phyloP scores from a whole-genome alignment of 345 rosid species.

The Triadica sebifera region DNA sequence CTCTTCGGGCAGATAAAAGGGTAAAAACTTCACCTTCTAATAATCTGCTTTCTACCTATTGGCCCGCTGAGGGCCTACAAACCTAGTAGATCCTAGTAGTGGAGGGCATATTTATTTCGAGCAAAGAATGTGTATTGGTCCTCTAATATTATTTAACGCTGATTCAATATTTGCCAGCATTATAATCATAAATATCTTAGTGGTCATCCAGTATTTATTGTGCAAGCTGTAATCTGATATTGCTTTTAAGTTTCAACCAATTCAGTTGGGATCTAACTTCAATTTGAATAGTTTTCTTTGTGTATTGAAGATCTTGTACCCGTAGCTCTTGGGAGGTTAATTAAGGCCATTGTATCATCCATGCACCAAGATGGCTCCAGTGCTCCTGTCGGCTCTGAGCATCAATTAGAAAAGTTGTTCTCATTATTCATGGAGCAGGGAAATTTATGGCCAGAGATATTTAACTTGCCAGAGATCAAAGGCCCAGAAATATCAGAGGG shows the following conservation, averaged over 20 bases:
- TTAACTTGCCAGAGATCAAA: conserved; percentile 65
- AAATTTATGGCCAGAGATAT: conserved; percentile 80
- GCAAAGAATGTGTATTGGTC: not conserved
- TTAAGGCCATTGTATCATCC: conserved; percentile 66
- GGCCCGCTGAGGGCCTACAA: not conserved
- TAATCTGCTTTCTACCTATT: not conserved
- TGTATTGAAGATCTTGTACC: conserved; percentile 94
- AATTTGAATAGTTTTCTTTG: conserved; percentile 63
- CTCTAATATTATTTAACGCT: not conserved
- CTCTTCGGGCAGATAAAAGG: conserved; percentile 88
- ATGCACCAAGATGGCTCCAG: conserved; percentile 44
- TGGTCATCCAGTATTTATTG: not conserved
- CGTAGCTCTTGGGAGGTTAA: conserved; percentile 76
- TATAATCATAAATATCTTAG: not conserved
- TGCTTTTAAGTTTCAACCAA: conserved; percentile 12
- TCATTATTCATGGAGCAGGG: conserved; percentile 92
- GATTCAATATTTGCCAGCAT: not conserved
- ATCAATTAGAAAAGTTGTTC: conserved; percentile 77
- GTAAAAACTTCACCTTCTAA: conserved; percentile 41
- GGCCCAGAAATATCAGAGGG: conserved; percentile 68
- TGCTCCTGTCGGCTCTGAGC: conserved; percentile 43
- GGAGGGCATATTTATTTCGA: not conserved
- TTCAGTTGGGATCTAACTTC: conserved; percentile 24
- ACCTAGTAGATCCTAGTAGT: not conserved
- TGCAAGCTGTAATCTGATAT: not conserved